These are phyloP conservation scores for Pyricularia pennisetigena DNA, from an alignment of 2,329 filamentous ascomycete genomes.

Conservation along the genomic window DNA sequence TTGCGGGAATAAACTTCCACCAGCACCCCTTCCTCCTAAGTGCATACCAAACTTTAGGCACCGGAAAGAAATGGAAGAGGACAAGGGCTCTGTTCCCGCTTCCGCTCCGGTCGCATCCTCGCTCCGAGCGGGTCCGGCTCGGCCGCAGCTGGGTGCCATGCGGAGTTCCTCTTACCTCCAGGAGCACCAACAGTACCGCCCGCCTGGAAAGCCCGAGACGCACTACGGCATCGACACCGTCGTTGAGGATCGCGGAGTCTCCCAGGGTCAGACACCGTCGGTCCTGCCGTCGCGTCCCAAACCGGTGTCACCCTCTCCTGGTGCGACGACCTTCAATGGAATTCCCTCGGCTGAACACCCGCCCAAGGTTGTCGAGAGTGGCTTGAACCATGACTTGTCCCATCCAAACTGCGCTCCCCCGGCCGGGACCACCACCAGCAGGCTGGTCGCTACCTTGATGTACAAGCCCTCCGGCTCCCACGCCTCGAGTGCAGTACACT, in stretches of 20 bases:
- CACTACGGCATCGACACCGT: conserved; percentile 57
- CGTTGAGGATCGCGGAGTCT: conserved; percentile 36
- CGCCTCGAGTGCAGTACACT: conserved; percentile 22
- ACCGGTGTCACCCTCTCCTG: background rate
- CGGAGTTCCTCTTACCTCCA: conserved; percentile 53
- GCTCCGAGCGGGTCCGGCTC: conserved; percentile 19
- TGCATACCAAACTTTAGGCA: background rate
- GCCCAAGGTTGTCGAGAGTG: conserved; percentile 51
- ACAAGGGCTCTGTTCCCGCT: conserved; percentile 6
- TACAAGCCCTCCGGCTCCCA: conserved; percentile 35
- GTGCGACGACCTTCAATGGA: conserved; percentile 38
- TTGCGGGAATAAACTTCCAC: background rate
- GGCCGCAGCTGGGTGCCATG: conserved; percentile 41
- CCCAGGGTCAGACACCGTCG: conserved; percentile 12
- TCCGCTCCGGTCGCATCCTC: background rate
- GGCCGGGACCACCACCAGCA: conserved; percentile 30
- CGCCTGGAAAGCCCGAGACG: conserved; percentile 41
- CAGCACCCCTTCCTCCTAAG: background rate
- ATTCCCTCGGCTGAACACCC: conserved; percentile 50
- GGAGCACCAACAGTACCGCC: conserved; percentile 55
- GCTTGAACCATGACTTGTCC: conserved; percentile 50
- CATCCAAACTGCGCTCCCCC: conserved; percentile 52
- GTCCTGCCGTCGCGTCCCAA: conserved; percentile 26
- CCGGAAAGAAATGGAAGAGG: background rate
- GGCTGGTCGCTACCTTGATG: conserved; percentile 53